Base-by-base conservation (phyloP, 2,329 filamentous ascomycete genomes). In the Bretziella fagacearum region DNA sequence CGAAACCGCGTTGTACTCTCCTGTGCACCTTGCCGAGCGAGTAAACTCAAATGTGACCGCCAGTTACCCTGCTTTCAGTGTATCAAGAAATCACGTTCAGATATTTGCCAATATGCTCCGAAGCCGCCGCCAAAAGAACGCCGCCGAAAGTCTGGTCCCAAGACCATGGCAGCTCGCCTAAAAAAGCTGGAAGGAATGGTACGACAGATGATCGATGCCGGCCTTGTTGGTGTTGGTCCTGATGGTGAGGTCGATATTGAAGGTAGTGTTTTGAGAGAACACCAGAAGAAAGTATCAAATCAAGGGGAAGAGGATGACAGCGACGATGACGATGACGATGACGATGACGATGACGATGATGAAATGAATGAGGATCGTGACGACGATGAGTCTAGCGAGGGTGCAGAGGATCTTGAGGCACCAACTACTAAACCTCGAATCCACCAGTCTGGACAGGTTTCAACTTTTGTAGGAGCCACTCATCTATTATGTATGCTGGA, bases 401-500 rank as follows among this genome's bases (percentile, higher is more conserved):
- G 74, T 5, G 61, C 73, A 17, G 58, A 61, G 18, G 62, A 65
- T 2, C 18, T 41, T 6, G 15, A 33, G n/a, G 25, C 45, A 6
- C 36, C 35, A 3, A 7, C 33, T 4, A 41, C 35, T 6, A 30
- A 22, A 10, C 45, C 35, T 3, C 22, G 27, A 10, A 23, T 47
- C 18, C 35, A 41, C 20, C 8, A 47, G 20, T 33, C 25, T 15
- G 56, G 62, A 29, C 58, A 59, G 44, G 63, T 62, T 7, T 66
- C 64, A 35, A 71, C 66, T 3, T 77, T 74, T 52, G 66, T 77
- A 3, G 73, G 73, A 1, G 71, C 71, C 3, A 76, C 73, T 37
- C 72, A 77, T 50, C 74, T 71, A 53, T 69, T 74, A 61, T 73
- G 73, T 2, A 74, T 77, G 57, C 58, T 77, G 8, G 69, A 76